phyloP scores from a whole-genome alignment of 257 asterid genomes.

The Fraxinus pennsylvanica region DNA sequence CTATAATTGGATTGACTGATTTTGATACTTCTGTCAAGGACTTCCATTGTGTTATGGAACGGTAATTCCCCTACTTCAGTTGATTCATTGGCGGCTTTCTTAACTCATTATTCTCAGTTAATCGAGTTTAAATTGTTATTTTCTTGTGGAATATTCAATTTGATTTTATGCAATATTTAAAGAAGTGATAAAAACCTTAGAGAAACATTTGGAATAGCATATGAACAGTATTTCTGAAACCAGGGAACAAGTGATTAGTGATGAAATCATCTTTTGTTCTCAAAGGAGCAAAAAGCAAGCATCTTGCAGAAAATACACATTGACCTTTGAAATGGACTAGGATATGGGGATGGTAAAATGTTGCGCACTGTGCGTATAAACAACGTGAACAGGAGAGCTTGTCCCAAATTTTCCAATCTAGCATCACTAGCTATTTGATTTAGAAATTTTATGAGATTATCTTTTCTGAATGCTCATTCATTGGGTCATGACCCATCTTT shows the following conservation, averaged over 20 bases:
- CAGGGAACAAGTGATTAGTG: neutral
- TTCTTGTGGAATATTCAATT: neutral
- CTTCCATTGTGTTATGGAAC: neutral
- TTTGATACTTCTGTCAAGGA: neutral
- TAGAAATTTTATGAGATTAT: slow-evolving; percentile 6
- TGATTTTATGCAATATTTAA: neutral
- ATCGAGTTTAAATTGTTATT: neutral
- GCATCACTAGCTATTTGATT: neutral
- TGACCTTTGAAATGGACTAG: neutral
- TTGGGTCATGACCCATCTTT: slow-evolving; percentile 3
- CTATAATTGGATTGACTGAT: neutral
- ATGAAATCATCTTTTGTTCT: neutral
- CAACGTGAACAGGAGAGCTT: slow-evolving; percentile 9
- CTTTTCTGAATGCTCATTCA: neutral
- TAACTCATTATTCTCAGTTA: neutral
- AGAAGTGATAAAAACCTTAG: neutral
- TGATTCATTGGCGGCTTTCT: neutral
- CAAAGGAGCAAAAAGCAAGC: neutral
- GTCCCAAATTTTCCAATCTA: slow-evolving; percentile 12
- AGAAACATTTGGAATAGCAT: neutral
- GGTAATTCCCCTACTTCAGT: neutral
- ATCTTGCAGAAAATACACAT: neutral
- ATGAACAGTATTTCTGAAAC: neutral
- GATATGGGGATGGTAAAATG: slow-evolving; percentile 2
- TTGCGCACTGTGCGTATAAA: neutral